Base-by-base conservation (phyloP, 1,284 basidiomycete genomes). In the Cryptococcus sp. region DNA sequence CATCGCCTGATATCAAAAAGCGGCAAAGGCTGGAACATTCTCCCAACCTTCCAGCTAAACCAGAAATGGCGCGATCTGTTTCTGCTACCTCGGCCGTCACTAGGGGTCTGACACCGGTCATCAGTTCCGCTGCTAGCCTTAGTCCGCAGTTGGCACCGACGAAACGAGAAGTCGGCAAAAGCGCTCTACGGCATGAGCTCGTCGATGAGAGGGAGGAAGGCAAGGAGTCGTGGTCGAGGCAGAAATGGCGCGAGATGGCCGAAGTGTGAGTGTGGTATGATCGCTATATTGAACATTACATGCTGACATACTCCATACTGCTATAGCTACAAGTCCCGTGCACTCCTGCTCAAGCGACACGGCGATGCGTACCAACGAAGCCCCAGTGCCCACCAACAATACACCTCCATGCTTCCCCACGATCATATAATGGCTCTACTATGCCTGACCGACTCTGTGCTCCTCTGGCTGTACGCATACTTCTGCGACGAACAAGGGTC, bases 391-490 rank as follows among this genome's bases (percentile, higher is more conserved):
- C 65, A 69, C 50, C 58, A 60, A 1, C 56, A 68, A 50, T 68
- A 63, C 25, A 56, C 56, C 27, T 54, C 57, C 11, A 56, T 47
- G 27, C 61, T 74, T 1, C 63, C 67, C 1, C 57, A 62, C 27
- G 72, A 77, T 48, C 62, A 58, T 0, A 57, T 80, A 3, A 66
- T 78, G 25, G 78, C 78, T 6, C 65, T 79, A 0, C 66, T 81
- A 15, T 75, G 78, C 61, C 77, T 80, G 51, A 79, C 80, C 31
- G 82, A 83, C 59, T 78, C 82, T 16, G 71, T 81, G 27, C 68
- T 83, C 5, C 72, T 82, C 6, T 83, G 79, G 69, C 72, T 80
- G 17, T 81, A 80, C 61, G 71, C 79, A 22, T 82, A 81, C 64
- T 83, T 78, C 71, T 78, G 79, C 60, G 80, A 82, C 47, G 82